phyloP scores from a whole-genome alignment of 306 rosid species.

The Lathyrus sativus region DNA sequence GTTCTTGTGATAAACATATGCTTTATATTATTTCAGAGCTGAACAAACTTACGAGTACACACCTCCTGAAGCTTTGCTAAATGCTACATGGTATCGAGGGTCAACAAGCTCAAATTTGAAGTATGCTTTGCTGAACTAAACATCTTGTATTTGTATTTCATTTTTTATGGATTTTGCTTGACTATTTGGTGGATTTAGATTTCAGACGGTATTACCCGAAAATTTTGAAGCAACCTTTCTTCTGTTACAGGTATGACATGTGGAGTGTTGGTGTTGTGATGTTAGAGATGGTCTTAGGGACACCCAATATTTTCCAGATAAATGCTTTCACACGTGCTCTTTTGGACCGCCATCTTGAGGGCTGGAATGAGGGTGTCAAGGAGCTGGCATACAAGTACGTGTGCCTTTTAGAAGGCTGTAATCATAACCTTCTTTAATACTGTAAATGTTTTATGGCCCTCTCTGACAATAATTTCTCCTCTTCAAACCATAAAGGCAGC shows the following conservation, averaged over 20 bases:
- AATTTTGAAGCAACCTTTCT: constrained; percentile 31
- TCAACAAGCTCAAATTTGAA: constrained; percentile 67
- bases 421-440: constrained; percentile 21
- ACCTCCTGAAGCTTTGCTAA: constrained; percentile 91
- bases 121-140: constrained; percentile 54
- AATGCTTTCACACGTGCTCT: constrained; percentile 72
- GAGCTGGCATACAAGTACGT: constrained; percentile 86
- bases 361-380: constrained; percentile 84
- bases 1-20: constrained; percentile 27
- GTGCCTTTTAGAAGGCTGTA: constrained; percentile 26
- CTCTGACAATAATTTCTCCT: neutral
- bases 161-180: constrained; percentile 9
- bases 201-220: constrained; percentile 28
- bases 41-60: constrained; percentile 88
- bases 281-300: constrained; percentile 85
- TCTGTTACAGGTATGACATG: constrained; percentile 79
- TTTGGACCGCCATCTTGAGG: constrained; percentile 80
- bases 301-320: constrained; percentile 83
- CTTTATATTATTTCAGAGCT: constrained; percentile 56
- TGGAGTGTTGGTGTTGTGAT: constrained; percentile 98
- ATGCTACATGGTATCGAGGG: constrained; percentile 80
- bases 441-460: constrained; percentile 13
- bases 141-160: constrained; percentile 32
- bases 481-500: constrained; percentile 16
- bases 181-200: constrained; percentile 34